phyloP scores from a whole-genome alignment of 179 eudicot genomes.

The Nepenthes alata region DNA sequence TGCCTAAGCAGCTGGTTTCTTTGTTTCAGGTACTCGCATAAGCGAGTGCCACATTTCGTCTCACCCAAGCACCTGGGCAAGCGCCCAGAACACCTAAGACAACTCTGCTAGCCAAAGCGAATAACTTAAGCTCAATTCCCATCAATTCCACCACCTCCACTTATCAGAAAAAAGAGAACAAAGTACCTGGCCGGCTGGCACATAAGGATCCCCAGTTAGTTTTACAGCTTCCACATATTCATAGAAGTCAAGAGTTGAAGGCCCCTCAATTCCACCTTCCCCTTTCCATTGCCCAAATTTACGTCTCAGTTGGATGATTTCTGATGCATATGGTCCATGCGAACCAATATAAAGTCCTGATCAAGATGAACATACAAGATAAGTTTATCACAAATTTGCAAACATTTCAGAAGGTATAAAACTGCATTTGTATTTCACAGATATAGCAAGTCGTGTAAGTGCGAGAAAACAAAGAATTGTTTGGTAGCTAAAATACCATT shows the following conservation, averaged over 20 bases:
- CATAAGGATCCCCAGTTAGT: conserved; percentile 91
- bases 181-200: conserved; percentile 94
- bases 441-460: no score
- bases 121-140: no score
- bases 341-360: conserved; percentile 83
- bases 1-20: no score
- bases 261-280: conserved; percentile 31
- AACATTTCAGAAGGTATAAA: no score
- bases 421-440: no score
- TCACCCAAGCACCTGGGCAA: no score
- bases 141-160: no score
- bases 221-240: conserved; percentile 97
- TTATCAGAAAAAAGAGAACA: neutral
- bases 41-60: no score
- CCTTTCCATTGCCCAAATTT: conserved; percentile 92
- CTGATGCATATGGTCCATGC: conserved; percentile 69
- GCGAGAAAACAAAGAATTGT: neutral
- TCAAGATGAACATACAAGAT: neutral
- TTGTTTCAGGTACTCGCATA: no score
- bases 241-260: conserved; percentile 62
- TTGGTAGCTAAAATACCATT: conserved; percentile 40
- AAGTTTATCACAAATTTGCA: no score
- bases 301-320: conserved; percentile 82
- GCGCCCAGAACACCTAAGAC: no score
- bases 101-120: no score